phyloP scores from a whole-genome alignment of 768 basidiomycete genomes.

The Lactarius vividus region DNA sequence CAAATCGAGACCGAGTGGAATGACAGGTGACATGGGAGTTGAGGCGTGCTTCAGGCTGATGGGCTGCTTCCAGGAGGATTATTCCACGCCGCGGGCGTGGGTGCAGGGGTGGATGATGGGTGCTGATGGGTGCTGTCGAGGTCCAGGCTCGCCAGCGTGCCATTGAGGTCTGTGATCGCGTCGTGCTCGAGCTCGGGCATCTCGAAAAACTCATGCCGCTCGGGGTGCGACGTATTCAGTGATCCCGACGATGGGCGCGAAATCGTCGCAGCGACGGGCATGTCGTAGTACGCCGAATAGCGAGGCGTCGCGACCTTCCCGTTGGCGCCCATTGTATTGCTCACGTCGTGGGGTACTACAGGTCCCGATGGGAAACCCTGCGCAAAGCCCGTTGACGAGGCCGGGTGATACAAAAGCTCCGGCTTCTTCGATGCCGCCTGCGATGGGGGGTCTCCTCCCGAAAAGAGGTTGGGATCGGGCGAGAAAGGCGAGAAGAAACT shows the following conservation, averaged over 20 bases:
- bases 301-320: conserved; percentile 42
- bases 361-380: conserved; percentile 43
- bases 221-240: conserved; percentile 24
- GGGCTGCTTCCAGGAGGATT: conserved; percentile 14
- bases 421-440: conserved; percentile 35
- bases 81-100: conserved; percentile 15
- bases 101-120: conserved; percentile 8
- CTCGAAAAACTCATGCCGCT: conserved; percentile 31
- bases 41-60: conserved; percentile 7
- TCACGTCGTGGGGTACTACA: conserved; percentile 28
- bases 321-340: conserved; percentile 40
- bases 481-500: conserved; percentile 71
- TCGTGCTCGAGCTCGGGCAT: conserved; percentile 42
- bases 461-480: conserved; percentile 59
- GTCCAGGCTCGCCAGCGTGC: conserved; percentile 72
- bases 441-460: conserved; percentile 40
- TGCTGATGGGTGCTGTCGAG: conserved; percentile 42
- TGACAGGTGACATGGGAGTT: conserved; percentile 12
- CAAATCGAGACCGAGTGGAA: conserved; percentile 18
- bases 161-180: conserved; percentile 65
- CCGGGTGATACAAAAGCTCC: conserved; percentile 49
- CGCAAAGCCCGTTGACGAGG: conserved; percentile 1
- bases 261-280: conserved; percentile 34
- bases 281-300: conserved; percentile 45
- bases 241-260: conserved; percentile 30